phyloP scores from a whole-genome alignment of 306 rosid genomes.

The Cucumis hystrix region DNA sequence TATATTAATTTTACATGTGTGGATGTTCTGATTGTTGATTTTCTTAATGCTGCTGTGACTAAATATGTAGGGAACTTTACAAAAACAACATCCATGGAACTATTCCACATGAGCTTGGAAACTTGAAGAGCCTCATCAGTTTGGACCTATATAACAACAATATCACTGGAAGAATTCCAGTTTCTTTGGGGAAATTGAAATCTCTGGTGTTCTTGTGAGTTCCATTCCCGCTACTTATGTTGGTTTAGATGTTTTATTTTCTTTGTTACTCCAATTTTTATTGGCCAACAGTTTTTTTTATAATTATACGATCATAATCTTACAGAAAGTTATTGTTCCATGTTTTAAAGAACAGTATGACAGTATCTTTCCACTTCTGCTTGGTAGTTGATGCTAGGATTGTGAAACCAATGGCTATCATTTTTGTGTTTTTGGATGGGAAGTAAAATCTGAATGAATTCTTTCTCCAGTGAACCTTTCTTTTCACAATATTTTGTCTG shows the following conservation, averaged over 20 bases:
- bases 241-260: neutral
- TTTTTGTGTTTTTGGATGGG: neutral
- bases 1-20: neutral
- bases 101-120: slow-evolving; percentile 79
- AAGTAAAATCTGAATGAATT: neutral
- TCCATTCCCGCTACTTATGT: neutral
- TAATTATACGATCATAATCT: neutral
- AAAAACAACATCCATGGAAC: slow-evolving; percentile 85
- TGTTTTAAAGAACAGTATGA: neutral
- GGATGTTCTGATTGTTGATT: neutral
- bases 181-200: slow-evolving; percentile 68
- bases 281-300: neutral
- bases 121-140: slow-evolving; percentile 74
- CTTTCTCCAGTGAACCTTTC: neutral
- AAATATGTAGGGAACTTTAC: slow-evolving; percentile 62
- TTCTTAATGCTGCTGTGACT: neutral
- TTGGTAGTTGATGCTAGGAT: neutral
- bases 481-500: neutral
- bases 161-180: slow-evolving; percentile 66
- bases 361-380: neutral
- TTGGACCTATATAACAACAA: slow-evolving; percentile 89
- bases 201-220: slow-evolving; percentile 92
- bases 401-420: neutral
- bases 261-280: neutral
- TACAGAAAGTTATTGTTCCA: neutral